Evolutionary conservation across 352 stramenopile genomes (phyloP).

Genomic region (Phytopythium delawarense): DNA sequence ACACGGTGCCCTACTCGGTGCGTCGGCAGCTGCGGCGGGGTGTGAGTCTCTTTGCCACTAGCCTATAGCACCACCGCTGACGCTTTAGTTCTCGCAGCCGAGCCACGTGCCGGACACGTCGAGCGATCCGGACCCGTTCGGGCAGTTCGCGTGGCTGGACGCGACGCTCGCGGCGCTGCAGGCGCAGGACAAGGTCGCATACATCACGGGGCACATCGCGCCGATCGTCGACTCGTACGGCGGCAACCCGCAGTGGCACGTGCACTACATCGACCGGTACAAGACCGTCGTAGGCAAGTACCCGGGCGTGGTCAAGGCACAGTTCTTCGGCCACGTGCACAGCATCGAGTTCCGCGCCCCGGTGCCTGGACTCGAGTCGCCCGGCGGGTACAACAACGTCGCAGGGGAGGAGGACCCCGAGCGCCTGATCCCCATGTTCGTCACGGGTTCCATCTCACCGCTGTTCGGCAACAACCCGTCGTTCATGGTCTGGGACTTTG

Average conservation of each 20-base stretch:
- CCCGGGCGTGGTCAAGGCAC: slow-evolving; percentile 70
- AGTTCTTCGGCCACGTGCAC: slow-evolving; percentile 93
- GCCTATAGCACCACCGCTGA: background rate
- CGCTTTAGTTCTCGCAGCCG: slow-evolving; percentile 26
- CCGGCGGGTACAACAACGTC: background rate
- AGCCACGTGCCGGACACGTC: slow-evolving; percentile 75
- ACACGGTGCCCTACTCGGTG: slow-evolving; percentile 86
- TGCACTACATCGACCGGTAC: slow-evolving; percentile 84
- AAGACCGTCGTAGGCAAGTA: slow-evolving; percentile 72
- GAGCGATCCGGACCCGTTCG: slow-evolving; percentile 76
- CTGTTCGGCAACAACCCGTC: slow-evolving; percentile 91
- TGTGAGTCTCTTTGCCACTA: too few relatives aligned
- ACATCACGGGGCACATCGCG: slow-evolving; percentile 90
- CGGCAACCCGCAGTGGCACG: slow-evolving; percentile 86
- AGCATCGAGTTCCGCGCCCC: slow-evolving; percentile 89
- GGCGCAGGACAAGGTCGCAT: slow-evolving; percentile 54
- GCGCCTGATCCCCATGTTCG: slow-evolving; percentile 67
- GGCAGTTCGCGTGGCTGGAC: slow-evolving; percentile 90
- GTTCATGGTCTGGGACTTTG: slow-evolving; percentile 87
- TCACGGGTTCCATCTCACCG: slow-evolving; percentile 85
- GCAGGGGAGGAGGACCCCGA: slow-evolving; percentile 11
- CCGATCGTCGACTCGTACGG: slow-evolving; percentile 89
- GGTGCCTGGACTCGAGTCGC: slow-evolving; percentile 13
- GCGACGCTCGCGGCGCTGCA: slow-evolving; percentile 55
- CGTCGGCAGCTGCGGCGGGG: background rate